Evolutionary conservation across 108 stramenopile species (phyloP), one percentile per base, ranked within the genome.

Genomic region (Fistulifera pelliculosa): DNA sequence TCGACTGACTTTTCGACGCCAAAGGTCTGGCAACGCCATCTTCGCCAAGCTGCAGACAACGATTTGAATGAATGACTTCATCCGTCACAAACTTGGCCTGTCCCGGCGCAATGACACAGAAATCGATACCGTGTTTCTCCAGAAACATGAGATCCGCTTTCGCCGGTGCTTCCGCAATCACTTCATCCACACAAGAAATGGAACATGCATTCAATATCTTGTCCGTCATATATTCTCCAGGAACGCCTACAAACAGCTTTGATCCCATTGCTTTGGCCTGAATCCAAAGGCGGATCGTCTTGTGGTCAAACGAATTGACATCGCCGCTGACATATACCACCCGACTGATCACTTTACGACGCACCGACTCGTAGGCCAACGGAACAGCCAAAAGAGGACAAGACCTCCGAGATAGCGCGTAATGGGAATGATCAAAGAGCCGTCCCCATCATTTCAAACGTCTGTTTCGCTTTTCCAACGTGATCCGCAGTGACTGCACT

Each of bases 401-500:
- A 52, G 2, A 1, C 70, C 28, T 22, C 72, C 76, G 21, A 72
- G 17, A 38, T 60, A 68, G 14, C 61, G 52, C 7, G 62, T 38
- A 15, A 38, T 62, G 1, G 69, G 68, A 23, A 73, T 38, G 25
- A 80, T 49, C 35, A 70, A 73, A 80, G 49, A 16, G 74, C 69
- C 2, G 79, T 64, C 17, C 79, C 79, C 15, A 80, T 45, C 71
- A 76, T 76, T 70, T 76, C 71, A 51, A 76, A 70, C 1, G 70
- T 76, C 50, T 72, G 74, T 49, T 76, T 76, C 10, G 69, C 72
- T 62, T 79, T 79, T 38, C 73, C 74, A 44, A 80, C 56, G 24
- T 67, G 63, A 49, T 80, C 74, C 4, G 74, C 74, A 47, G 68
- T 76, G 35, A 71, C 75, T 3, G 75, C 75, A 28, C 67, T 65